Evolutionary conservation across 305 asterid species (phyloP).

Genomic region (Andrographis paniculata): DNA sequence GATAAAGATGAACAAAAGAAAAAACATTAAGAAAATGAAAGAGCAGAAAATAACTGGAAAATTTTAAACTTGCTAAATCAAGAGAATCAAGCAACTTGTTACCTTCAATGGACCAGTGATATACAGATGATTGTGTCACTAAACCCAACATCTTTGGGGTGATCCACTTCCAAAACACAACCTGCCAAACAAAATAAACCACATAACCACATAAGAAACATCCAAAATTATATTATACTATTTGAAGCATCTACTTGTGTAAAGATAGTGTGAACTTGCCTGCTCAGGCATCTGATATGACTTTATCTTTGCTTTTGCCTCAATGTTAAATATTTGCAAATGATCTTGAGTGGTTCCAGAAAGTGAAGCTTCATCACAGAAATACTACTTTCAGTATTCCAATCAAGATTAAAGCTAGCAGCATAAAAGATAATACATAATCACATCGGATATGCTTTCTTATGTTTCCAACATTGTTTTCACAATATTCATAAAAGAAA

Average conservation of each 20-base stretch:
- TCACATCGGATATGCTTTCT: no score
- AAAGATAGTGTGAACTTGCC: constrained; percentile 32
- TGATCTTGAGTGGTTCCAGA: constrained; percentile 94
- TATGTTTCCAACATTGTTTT: no score
- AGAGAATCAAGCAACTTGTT: constrained; percentile 5
- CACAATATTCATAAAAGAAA: no score
- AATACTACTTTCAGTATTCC: constrained; percentile 26
- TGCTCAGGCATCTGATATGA: constrained; percentile 99
- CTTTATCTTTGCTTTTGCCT: constrained; percentile 88
- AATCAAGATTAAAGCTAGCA: constrained; percentile 17
- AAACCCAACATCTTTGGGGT: constrained; percentile 89
- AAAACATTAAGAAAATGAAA: constrained; percentile 13
- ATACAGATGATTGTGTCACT: constrained; percentile 87
- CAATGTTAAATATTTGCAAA: constrained; percentile 96
- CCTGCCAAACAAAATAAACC: constrained; percentile 34
- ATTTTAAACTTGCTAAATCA: no score
- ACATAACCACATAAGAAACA: constrained; percentile 9
- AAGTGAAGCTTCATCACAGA: constrained; percentile 77
- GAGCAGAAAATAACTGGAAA: constrained; percentile 8
- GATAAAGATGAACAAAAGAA: constrained; percentile 13
- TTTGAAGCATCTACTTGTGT: constrained; percentile 14
- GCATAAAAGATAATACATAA: neutral
- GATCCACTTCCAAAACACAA: constrained; percentile 99
- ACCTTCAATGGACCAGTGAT: constrained; percentile 98
- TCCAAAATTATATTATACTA: constrained; percentile 10